Evolutionary conservation across 2,329 filamentous ascomycete genomes (phyloP).

Genomic region (Aureobasidium sp.): DNA sequence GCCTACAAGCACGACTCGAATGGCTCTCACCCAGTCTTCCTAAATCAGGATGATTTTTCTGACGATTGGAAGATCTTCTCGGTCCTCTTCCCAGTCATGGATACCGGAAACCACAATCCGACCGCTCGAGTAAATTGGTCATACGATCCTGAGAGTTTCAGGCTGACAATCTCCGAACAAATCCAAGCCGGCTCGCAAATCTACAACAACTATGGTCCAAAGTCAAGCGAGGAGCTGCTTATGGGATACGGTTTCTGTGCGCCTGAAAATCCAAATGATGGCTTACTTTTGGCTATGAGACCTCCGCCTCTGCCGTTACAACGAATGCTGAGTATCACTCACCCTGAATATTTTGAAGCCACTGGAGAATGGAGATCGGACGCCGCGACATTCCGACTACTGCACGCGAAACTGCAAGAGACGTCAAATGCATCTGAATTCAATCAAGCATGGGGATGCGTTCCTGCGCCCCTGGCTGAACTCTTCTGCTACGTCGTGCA

Average conservation of each 20-base stretch:
- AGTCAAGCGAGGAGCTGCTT: constrained; percentile 47
- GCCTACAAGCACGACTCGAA: constrained; percentile 27
- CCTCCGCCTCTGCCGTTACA: constrained; percentile 34
- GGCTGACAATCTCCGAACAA: constrained; percentile 31
- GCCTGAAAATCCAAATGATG: constrained; percentile 41
- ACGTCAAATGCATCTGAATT: not conserved
- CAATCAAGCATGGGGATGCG: constrained; percentile 15
- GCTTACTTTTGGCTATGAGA: constrained; percentile 37
- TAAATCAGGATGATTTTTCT: constrained; percentile 29
- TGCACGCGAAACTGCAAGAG: constrained; percentile 1
- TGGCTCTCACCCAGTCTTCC: constrained; percentile 28
- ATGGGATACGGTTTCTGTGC: constrained; percentile 49
- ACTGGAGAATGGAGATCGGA: constrained; percentile 29
- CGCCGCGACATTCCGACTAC: constrained; percentile 34
- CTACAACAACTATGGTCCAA: constrained; percentile 49
- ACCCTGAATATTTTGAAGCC: constrained; percentile 30
- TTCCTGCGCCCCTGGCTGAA: constrained; percentile 30
- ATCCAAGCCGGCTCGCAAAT: constrained; percentile 37
- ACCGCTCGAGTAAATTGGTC: constrained; percentile 44
- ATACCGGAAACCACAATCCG: constrained; percentile 43
- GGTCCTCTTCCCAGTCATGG: constrained; percentile 45
- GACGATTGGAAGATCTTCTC: constrained; percentile 33
- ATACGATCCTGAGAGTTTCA: constrained; percentile 34
- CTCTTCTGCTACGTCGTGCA: constrained; percentile 31
- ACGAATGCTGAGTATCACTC: constrained; percentile 23